A percentile compares a stretch with the other conserved stretches of the same genome.
These are phyloP conservation scores for Sporobolomyces phaffii DNA, from an alignment of 768 basidiomycete genomes.

Conservation along the genomic window DNA sequence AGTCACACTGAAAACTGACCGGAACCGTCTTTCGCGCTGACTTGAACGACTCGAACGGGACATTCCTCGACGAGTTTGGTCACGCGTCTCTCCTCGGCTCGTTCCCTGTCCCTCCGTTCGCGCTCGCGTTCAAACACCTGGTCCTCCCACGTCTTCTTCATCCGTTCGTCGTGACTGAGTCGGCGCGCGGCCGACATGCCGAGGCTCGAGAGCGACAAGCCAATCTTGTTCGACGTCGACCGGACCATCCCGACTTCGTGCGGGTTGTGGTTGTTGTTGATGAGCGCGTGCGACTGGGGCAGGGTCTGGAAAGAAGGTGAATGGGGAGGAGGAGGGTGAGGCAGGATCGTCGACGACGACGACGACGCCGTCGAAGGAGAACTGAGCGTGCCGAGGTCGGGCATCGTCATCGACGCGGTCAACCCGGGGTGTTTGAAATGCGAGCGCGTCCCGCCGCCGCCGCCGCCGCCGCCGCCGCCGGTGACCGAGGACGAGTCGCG, in stretches of 20 bases:
- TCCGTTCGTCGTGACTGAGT: slow-evolving; percentile 14
- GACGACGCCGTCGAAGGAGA: not conserved
- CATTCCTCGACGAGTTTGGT: slow-evolving; percentile 51
- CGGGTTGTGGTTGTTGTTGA: not conserved
- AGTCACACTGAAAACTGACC: slow-evolving; percentile 54
- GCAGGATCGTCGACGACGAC: not conserved
- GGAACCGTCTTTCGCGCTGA: slow-evolving; percentile 79
- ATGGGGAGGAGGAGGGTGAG: slow-evolving; percentile 1
- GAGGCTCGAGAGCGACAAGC: slow-evolving; percentile 3
- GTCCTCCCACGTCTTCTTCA: slow-evolving; percentile 17
- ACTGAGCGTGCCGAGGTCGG: slow-evolving; percentile 10
- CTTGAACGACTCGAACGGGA: slow-evolving; percentile 82
- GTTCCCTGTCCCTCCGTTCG: slow-evolving; percentile 37
- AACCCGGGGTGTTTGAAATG: not conserved
- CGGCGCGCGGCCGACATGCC: slow-evolving; percentile 5
- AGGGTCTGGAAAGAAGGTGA: slow-evolving; percentile 11
- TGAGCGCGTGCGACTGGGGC: not conserved
- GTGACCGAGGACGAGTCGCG: not conserved
- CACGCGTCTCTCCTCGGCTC: slow-evolving; percentile 64
- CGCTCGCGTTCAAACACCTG: slow-evolving; percentile 47
- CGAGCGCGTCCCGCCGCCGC: not conserved
- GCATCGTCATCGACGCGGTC: slow-evolving; percentile 5
- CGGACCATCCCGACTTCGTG: slow-evolving; percentile 2
- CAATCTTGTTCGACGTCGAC: slow-evolving; percentile 16
- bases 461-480: too few species aligned